These are phyloP conservation scores for carrot (Daucus carota) DNA, from an alignment of 129 eudicot genomes.

Conservation along the genomic window DNA sequence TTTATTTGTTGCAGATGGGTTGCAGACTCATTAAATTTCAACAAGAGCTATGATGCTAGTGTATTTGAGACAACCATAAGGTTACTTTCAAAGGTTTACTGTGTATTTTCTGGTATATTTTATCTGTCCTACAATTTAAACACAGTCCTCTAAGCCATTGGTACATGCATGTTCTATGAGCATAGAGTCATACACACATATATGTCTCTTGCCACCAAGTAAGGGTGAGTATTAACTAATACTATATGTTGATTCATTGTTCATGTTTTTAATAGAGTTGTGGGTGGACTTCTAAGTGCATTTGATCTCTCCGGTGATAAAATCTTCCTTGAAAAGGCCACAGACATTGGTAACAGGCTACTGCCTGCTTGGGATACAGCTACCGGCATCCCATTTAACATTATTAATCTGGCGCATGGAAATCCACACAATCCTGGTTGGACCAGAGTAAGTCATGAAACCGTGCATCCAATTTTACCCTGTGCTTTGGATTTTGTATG, in stretches of 20 bases:
- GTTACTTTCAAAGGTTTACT: slow-evolving; percentile 87
- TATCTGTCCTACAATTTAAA: slow-evolving; percentile 3
- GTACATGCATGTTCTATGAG: not conserved
- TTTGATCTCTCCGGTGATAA: slow-evolving; percentile 94
- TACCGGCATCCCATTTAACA: slow-evolving; percentile 87
- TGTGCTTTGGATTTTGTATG: not conserved
- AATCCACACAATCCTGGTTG: slow-evolving; percentile 97
- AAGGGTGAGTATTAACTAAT: slow-evolving; percentile 3
- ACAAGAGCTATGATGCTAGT: slow-evolving; percentile 96
- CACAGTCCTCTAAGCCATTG: not conserved
- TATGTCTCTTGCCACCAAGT: not conserved
- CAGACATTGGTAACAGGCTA: slow-evolving; percentile 88
- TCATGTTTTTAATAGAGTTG: slow-evolving; percentile 54
- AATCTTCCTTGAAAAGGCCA: slow-evolving; percentile 85
- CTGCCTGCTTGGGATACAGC: slow-evolving; percentile 99
- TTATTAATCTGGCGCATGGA: slow-evolving; percentile 84
- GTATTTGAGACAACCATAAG: slow-evolving; percentile 99
- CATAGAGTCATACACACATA: not conserved
- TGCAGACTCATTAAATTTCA: slow-evolving; percentile 82
- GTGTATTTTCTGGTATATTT: slow-evolving; percentile 16
- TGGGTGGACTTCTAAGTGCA: slow-evolving; percentile 97
- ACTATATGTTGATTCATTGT: slow-evolving; percentile 17
- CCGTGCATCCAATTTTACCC: not conserved
- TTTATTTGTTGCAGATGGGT: slow-evolving; percentile 74
- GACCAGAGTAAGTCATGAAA: slow-evolving; percentile 76